These are phyloP conservation scores for Beauveria medogensis DNA, from an alignment of 2,329 filamentous ascomycete genomes.

Conservation along the genomic window DNA sequence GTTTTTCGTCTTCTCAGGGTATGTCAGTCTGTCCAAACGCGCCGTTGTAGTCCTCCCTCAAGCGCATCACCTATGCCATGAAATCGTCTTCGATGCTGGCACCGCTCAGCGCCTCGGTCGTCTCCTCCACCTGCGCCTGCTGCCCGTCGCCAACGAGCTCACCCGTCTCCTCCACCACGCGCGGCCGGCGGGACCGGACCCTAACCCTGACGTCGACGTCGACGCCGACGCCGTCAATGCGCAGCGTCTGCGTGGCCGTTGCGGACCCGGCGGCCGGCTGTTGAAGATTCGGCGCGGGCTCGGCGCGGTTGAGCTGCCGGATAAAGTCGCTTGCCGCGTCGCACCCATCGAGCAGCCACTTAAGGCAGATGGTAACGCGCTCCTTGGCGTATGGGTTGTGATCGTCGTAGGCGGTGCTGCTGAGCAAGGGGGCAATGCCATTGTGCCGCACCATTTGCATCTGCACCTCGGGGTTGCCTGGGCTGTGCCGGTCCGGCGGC, in stretches of 20 bases:
- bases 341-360: slow-evolving; percentile 70
- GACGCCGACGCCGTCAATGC: slow-evolving; percentile 47
- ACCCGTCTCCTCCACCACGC: slow-evolving; percentile 20
- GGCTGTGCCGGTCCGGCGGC: slow-evolving; percentile 51
- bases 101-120: slow-evolving; percentile 17
- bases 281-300: slow-evolving; percentile 31
- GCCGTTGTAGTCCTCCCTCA: background rate
- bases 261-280: slow-evolving; percentile 26
- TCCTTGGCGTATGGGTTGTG: slow-evolving; percentile 93
- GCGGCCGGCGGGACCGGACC: slow-evolving; percentile 30
- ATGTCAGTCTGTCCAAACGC: background rate
- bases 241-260: slow-evolving; percentile 33
- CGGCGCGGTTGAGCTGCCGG: slow-evolving; percentile 48
- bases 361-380: slow-evolving; percentile 80
- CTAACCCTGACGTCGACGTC: slow-evolving; percentile 52
- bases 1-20: background rate
- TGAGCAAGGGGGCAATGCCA: slow-evolving; percentile 79
- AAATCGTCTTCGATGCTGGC: slow-evolving; percentile 36
- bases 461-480: slow-evolving; percentile 68
- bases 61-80: slow-evolving; percentile 27
- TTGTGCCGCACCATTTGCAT: slow-evolving; percentile 78
- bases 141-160: slow-evolving; percentile 37
- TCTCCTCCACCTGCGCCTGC: slow-evolving; percentile 30
- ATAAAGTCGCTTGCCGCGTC: slow-evolving; percentile 66
- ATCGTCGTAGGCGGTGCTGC: slow-evolving; percentile 85